Evolutionary conservation across 805 yeast genomes (phyloP).

Genomic region (Zygoascus flipseniorum): DNA sequence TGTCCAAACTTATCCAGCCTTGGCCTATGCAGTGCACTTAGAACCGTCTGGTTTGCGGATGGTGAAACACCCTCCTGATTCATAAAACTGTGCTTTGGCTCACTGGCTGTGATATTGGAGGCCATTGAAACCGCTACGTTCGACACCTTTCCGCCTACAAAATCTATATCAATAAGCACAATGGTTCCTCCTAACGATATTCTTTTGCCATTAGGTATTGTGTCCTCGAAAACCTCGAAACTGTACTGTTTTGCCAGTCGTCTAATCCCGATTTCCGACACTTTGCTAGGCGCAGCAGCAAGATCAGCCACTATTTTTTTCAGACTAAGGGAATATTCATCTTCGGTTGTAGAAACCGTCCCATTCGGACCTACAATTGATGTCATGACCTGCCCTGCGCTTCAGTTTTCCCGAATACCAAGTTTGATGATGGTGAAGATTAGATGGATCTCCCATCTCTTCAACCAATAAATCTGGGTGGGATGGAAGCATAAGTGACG

Average conservation of each 20-base stretch:
- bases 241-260: slow-evolving; percentile 23
- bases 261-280: slow-evolving; percentile 28
- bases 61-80: slow-evolving; percentile 16
- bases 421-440: too few species aligned
- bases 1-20: slow-evolving; percentile 27
- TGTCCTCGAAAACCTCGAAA: slow-evolving; percentile 32
- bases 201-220: slow-evolving; percentile 23
- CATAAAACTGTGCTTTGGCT: slow-evolving; percentile 18
- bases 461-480: too few species aligned
- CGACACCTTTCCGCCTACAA: slow-evolving; percentile 20
- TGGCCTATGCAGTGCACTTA: slow-evolving; percentile 22
- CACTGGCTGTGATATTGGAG: slow-evolving; percentile 15
- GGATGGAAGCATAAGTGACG: too few species aligned
- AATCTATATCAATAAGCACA: slow-evolving; percentile 29
- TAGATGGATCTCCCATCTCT: too few species aligned
- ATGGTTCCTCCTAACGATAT: slow-evolving; percentile 32
- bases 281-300: slow-evolving; percentile 27
- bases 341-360: background rate
- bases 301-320: slow-evolving; percentile 16
- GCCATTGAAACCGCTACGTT: slow-evolving; percentile 24
- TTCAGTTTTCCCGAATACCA: too few species aligned
- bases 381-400: background rate
- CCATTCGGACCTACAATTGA: background rate
- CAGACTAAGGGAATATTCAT: slow-evolving; percentile 2
- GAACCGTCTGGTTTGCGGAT: slow-evolving; percentile 19